These are phyloP conservation scores for Monosporascus sp. DNA, from an alignment of 2,329 filamentous ascomycete genomes.

Conservation along the genomic window DNA sequence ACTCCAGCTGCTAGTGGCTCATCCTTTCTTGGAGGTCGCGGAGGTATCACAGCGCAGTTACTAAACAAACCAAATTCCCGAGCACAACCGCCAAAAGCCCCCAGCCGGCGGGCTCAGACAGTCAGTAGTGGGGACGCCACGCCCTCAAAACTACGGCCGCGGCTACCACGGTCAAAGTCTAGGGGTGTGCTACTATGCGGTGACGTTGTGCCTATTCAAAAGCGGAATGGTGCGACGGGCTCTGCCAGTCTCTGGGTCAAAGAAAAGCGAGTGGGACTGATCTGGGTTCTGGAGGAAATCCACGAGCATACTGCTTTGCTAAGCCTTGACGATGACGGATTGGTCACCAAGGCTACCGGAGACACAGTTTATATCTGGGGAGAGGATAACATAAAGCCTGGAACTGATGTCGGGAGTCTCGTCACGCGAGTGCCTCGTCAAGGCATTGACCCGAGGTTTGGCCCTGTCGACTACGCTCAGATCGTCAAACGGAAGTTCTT, in stretches of 20 bases:
- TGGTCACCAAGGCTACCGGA: conserved; percentile 65
- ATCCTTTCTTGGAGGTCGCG: conserved; percentile 60
- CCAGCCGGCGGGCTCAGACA: conserved; percentile 58
- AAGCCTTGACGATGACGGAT: conserved; percentile 70
- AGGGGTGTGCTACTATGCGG: conserved; percentile 89
- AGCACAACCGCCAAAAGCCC: conserved; percentile 47
- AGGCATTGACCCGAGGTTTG: conserved; percentile 62
- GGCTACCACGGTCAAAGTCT: conserved; percentile 58
- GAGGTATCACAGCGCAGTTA: conserved; percentile 79
- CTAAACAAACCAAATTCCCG: conserved; percentile 73
- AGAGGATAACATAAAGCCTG: conserved; percentile 56
- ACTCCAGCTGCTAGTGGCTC: conserved; percentile 38
- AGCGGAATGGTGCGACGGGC: conserved; percentile 85
- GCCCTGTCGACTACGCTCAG: conserved; percentile 72
- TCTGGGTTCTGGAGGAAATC: conserved; percentile 98
- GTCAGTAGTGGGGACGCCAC: conserved; percentile 52
- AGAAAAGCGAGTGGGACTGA: conserved; percentile 87
- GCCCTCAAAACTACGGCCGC: conserved; percentile 47
- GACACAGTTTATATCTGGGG: conserved; percentile 85
- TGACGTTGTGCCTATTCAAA: conserved; percentile 97
- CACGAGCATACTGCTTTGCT: conserved; percentile 85
- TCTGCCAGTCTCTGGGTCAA: conserved; percentile 98
- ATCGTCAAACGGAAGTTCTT: conserved; percentile 71
- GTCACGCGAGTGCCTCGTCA: conserved; percentile 79
- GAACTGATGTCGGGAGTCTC: conserved; percentile 70